Evolutionary conservation across 805 yeast genomes (phyloP).

Genomic region (Wickerhamomyces queroliae): DNA sequence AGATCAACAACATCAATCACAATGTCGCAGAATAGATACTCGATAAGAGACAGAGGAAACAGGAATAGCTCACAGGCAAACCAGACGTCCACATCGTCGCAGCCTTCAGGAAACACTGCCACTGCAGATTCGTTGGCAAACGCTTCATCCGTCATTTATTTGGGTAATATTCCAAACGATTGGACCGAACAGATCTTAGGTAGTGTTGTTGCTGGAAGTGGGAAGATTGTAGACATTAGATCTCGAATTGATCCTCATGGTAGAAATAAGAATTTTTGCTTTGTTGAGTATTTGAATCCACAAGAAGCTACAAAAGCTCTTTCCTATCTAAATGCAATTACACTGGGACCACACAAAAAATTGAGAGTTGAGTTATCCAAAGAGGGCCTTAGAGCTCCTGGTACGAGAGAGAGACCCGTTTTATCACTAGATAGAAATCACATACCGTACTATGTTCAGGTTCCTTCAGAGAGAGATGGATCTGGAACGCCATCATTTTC

Average conservation of each 20-base stretch:
- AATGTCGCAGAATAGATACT: slow-evolving; percentile 54
- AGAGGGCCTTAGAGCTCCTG: slow-evolving; percentile 42
- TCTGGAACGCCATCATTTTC: background rate
- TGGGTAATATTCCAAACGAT: slow-evolving; percentile 63
- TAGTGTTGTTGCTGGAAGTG: slow-evolving; percentile 67
- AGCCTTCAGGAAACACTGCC: background rate
- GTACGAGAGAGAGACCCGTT: slow-evolving; percentile 32
- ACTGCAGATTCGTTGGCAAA: slow-evolving; percentile 1
- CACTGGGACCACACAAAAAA: slow-evolving; percentile 36
- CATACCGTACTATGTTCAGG: slow-evolving; percentile 50
- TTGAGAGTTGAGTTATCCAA: slow-evolving; percentile 55
- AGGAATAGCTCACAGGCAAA: too few species aligned
- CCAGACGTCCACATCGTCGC: background rate
- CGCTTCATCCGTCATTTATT: slow-evolving; percentile 38
- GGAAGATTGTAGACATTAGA: slow-evolving; percentile 63
- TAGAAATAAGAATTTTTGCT: slow-evolving; percentile 61
- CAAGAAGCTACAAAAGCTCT: slow-evolving; percentile 49
- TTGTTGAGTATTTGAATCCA: slow-evolving; percentile 50
- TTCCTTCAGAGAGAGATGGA: slow-evolving; percentile 42
- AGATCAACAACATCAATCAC: too few species aligned
- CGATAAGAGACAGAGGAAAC: too few species aligned
- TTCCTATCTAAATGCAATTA: slow-evolving; percentile 36
- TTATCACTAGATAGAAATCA: slow-evolving; percentile 37
- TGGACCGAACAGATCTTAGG: slow-evolving; percentile 64
- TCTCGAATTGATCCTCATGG: slow-evolving; percentile 31